Evolutionary conservation across 1,284 basidiomycete genomes (phyloP).

Genomic region (Cystobasidium pallidum): DNA sequence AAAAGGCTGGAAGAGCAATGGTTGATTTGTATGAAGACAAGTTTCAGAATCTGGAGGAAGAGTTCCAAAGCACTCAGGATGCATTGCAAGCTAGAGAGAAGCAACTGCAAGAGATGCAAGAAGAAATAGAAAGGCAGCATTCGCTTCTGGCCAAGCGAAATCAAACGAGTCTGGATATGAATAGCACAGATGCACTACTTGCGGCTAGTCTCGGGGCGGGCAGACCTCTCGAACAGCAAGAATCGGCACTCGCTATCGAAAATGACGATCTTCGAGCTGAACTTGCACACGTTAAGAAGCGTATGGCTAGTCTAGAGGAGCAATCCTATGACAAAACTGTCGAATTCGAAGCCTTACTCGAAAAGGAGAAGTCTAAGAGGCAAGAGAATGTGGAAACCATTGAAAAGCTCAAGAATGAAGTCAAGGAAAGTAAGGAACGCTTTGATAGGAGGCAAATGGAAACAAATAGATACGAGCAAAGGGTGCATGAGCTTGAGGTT

Average conservation of each 20-base stretch:
- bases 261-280: constrained; percentile 89
- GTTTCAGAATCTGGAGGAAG: constrained; percentile 73
- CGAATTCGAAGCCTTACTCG: constrained; percentile 71
- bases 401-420: constrained; percentile 71
- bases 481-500: constrained; percentile 80
- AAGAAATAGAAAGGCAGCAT: constrained; percentile 42
- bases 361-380: constrained; percentile 65
- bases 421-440: constrained; percentile 67
- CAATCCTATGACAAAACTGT: constrained; percentile 75
- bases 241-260: constrained; percentile 80
- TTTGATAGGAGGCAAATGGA: constrained; percentile 67
- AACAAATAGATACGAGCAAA: constrained; percentile 66
- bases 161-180: constrained; percentile 39
- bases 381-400: constrained; percentile 68
- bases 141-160: neutral
- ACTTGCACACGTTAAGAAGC: constrained; percentile 77
- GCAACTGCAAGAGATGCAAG: constrained; percentile 56
- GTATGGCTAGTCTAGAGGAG: constrained; percentile 77
- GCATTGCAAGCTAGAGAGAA: constrained; percentile 70
- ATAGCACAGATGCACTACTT: constrained; percentile 43
- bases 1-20: constrained; percentile 73
- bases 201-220: constrained; percentile 49
- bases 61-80: constrained; percentile 28
- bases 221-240: constrained; percentile 56
- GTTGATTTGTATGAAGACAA: constrained; percentile 83